A percentile compares a stretch with the other conserved stretches of the same genome.
Conservation (phyloP, 129 eudicot genomes). For the Saposhnikovia divaricata region DNA sequence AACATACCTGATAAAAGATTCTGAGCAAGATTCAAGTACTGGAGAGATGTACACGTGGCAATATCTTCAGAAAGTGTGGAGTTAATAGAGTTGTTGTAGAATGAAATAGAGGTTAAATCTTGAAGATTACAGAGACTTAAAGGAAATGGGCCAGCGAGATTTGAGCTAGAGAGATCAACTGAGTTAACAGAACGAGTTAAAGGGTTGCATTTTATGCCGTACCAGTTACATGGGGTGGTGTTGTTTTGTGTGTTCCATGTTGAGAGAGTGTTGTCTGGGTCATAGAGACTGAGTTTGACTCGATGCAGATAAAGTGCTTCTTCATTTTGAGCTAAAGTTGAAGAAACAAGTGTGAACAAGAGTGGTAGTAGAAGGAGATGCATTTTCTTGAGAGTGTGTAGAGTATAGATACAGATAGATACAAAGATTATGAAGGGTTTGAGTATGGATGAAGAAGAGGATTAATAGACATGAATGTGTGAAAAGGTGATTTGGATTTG, state of each 20-base stretch:
- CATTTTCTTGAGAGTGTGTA: constrained; percentile 11
- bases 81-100: constrained; percentile 63
- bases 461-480: not conserved
- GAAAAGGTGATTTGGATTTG: not conserved
- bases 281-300: constrained; percentile 52
- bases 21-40: constrained; percentile 43
- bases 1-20: constrained; percentile 55
- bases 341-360: constrained; percentile 9
- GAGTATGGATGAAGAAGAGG: not conserved
- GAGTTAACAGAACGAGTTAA: constrained; percentile 33
- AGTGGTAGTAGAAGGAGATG: constrained; percentile 15
- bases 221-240: constrained; percentile 56
- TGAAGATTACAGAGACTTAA: constrained; percentile 47
- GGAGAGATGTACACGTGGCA: constrained; percentile 34
- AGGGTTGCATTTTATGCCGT: constrained; percentile 50
- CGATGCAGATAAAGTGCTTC: constrained; percentile 45
- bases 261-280: constrained; percentile 56
- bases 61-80: constrained; percentile 49
- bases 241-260: constrained; percentile 40
- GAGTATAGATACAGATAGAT: not conserved
- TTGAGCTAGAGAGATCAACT: constrained; percentile 56
- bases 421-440: not conserved
- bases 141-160: constrained; percentile 68
- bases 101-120: constrained; percentile 36
- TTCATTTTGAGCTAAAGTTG: constrained; percentile 39